phyloP scores from a whole-genome alignment of 805 yeast species.

The Saccharomycopsis amapae region DNA sequence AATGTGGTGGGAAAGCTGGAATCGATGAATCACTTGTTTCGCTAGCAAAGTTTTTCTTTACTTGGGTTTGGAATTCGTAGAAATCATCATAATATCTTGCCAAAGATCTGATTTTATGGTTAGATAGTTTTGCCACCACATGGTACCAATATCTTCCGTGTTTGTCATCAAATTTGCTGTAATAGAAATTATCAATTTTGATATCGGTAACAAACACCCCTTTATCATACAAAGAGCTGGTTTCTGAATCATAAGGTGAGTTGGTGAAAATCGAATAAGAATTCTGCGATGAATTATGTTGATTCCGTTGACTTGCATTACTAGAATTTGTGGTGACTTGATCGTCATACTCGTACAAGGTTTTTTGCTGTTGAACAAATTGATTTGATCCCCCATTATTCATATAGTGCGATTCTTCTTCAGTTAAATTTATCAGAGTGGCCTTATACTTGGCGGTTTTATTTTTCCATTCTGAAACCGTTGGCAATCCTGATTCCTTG shows the following conservation, averaged over 20 bases:
- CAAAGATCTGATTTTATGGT: conserved; percentile 62
- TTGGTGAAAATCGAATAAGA: conserved; percentile 4
- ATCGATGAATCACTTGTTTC: conserved; percentile 70
- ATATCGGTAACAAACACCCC: conserved; percentile 36
- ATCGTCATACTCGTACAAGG: conserved; percentile 18
- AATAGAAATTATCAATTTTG: conserved; percentile 46
- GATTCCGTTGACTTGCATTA: neutral
- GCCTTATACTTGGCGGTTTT: conserved; percentile 90
- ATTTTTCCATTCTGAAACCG: conserved; percentile 93
- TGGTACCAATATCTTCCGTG: conserved; percentile 88
- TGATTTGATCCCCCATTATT: conserved; percentile 1
- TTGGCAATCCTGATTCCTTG: conserved; percentile 65
- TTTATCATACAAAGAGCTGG: conserved; percentile 12
- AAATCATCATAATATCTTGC: conserved; percentile 94
- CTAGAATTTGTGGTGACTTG: neutral
- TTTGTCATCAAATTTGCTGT: conserved; percentile 43
- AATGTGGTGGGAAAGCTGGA: conserved; percentile 82
- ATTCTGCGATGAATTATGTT: conserved; percentile 4
- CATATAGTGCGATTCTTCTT: conserved; percentile 26
- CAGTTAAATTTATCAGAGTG: conserved; percentile 65
- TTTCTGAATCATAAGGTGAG: conserved; percentile 7
- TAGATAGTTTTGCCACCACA: conserved; percentile 56
- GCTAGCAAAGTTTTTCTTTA: conserved; percentile 77
- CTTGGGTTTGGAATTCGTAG: conserved; percentile 81
- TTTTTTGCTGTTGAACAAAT: conserved; percentile 6